Conservation (phyloP, 805 yeast species). For the Yamadazyma phyllophila region DNA sequence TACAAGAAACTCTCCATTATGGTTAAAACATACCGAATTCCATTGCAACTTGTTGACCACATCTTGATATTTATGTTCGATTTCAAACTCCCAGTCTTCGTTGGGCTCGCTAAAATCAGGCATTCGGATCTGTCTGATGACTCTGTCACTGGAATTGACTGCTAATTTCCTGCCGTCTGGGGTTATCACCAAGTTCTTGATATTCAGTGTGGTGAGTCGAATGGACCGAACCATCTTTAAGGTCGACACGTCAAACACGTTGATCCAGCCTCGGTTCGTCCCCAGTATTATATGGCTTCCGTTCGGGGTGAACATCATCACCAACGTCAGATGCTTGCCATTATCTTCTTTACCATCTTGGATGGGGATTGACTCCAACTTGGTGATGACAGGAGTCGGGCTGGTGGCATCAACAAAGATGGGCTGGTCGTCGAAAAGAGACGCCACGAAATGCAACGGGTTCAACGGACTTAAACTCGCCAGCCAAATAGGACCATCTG, state of each 20-base stretch:
- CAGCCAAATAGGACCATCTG: slow-evolving; percentile 75
- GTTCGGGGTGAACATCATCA: slow-evolving; percentile 48
- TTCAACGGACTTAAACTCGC: slow-evolving; percentile 54
- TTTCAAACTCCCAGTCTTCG: slow-evolving; percentile 52
- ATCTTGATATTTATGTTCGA: slow-evolving; percentile 84
- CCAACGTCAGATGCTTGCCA: slow-evolving; percentile 46
- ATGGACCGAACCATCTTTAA: slow-evolving; percentile 44
- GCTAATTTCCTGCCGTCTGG: slow-evolving; percentile 61
- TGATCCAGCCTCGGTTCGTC: slow-evolving; percentile 76
- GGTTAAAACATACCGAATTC: slow-evolving; percentile 76
- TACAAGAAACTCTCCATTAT: slow-evolving; percentile 75
- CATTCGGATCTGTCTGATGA: slow-evolving; percentile 59
- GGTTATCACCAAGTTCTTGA: slow-evolving; percentile 64
- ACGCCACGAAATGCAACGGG: slow-evolving; percentile 52
- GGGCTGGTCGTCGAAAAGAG: slow-evolving; percentile 63
- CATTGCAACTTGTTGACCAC: slow-evolving; percentile 85
- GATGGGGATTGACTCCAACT: slow-evolving; percentile 18
- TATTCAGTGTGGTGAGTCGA: slow-evolving; percentile 65
- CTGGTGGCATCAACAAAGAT: slow-evolving; percentile 45
- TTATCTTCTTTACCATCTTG: slow-evolving; percentile 9
- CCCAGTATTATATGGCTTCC: slow-evolving; percentile 67
- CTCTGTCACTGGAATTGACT: slow-evolving; percentile 74
- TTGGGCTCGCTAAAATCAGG: slow-evolving; percentile 37
- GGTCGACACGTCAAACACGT: slow-evolving; percentile 37
- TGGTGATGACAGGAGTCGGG: slow-evolving; percentile 18